A percentile compares a stretch with the other conserved stretches of the same genome.
Evolutionary conservation across 2,329 filamentous ascomycete genomes (phyloP).

Genomic region (Mycosphaerella sp.): DNA sequence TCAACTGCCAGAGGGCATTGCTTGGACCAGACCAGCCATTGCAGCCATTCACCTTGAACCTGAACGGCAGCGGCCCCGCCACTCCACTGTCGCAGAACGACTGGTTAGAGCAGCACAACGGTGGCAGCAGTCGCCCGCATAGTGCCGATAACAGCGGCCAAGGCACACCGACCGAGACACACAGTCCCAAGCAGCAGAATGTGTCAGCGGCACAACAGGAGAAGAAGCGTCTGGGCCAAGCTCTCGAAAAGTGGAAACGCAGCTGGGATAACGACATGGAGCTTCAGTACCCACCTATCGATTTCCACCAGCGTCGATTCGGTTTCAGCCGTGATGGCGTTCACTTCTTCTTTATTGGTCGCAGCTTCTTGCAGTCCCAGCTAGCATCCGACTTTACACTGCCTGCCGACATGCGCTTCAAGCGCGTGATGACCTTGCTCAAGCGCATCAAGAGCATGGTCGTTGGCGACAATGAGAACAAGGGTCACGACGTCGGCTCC

Average conservation of each 20-base stretch:
- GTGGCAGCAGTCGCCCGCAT: constrained; percentile 22
- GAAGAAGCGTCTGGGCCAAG: constrained; percentile 43
- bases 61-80: constrained; percentile 41
- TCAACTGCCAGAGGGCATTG: constrained; percentile 43
- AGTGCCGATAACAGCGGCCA: constrained; percentile 34
- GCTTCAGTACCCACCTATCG: constrained; percentile 55
- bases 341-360: constrained; percentile 67
- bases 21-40: constrained; percentile 24
- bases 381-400: constrained; percentile 45
- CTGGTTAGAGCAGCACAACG: constrained; percentile 47
- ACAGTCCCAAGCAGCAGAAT: constrained; percentile 37
- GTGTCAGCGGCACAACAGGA: constrained; percentile 45
- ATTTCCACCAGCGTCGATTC: constrained; percentile 51
- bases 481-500: constrained; percentile 62
- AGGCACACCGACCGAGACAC: constrained; percentile 39
- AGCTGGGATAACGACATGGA: constrained; percentile 66
- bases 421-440: constrained; percentile 53
- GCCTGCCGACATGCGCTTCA: constrained; percentile 53
- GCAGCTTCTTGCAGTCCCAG: constrained; percentile 54
- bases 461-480: constrained; percentile 55
- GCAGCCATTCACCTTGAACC: constrained; percentile 27
- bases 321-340: constrained; percentile 67
- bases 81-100: constrained; percentile 56
- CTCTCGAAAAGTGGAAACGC: constrained; percentile 65
- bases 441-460: constrained; percentile 57